Conservation (phyloP, 2,329 filamentous ascomycete genomes). For the Cladophialophora chaetospira region DNA sequence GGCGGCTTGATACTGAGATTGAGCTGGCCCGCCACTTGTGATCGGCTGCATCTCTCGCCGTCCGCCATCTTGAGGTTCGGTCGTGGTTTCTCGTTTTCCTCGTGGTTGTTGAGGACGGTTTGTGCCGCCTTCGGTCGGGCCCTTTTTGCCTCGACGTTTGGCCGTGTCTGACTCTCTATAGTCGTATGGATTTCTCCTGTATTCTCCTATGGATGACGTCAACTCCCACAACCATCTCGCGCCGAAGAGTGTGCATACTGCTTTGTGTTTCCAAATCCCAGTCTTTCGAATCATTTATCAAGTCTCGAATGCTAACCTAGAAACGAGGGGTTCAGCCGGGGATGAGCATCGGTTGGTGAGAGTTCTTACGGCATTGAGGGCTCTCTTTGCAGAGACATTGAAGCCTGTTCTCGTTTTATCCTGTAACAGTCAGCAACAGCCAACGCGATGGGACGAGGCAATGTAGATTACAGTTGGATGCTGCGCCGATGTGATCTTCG, state of each 20-base stretch:
- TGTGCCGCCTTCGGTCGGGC: constrained; percentile 24
- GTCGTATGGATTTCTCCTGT: constrained; percentile 24
- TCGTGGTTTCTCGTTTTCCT: constrained; percentile 5
- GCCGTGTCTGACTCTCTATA: constrained; percentile 30
- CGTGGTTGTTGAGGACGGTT: constrained; percentile 16
- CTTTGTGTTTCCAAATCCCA: constrained; percentile 28
- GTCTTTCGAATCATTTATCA: constrained; percentile 29
- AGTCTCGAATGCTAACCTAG: constrained; percentile 27
- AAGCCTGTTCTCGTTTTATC: constrained; percentile 25
- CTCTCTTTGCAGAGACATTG: constrained; percentile 23
- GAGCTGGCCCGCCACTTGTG: neutral
- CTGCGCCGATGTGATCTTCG: constrained; percentile 25
- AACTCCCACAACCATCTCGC: constrained; percentile 2
- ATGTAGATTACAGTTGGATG: constrained; percentile 23
- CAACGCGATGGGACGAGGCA: neutral
- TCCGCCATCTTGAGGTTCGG: constrained; percentile 11
- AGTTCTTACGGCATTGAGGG: constrained; percentile 27
- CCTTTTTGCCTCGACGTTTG: constrained; percentile 20
- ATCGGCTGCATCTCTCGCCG: constrained; percentile 13
- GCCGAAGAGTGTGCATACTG: constrained; percentile 17
- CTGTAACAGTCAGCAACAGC: constrained; percentile 16
- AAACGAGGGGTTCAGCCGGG: neutral
- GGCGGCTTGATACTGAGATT: constrained; percentile 14
- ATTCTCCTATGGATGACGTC: constrained; percentile 22
- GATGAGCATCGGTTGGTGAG: neutral